A percentile compares a stretch with the other conserved stretches of the same genome.
phyloP scores from a whole-genome alignment of 768 basidiomycete genomes.

The Lactarius deliciosus region DNA sequence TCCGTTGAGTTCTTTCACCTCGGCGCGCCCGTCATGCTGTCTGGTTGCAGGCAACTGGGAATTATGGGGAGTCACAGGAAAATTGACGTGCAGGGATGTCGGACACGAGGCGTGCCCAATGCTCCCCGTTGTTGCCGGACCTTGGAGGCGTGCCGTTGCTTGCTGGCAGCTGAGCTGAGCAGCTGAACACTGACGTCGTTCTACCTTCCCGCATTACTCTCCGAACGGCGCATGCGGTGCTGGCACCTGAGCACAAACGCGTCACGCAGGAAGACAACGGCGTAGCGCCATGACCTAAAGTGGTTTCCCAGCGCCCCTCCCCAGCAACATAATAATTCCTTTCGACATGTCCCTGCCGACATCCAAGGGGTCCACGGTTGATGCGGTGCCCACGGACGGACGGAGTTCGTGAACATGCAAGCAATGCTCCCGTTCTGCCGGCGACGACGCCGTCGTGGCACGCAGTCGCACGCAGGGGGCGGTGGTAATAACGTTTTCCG shows the following conservation, averaged over 20 bases:
- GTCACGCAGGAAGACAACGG: neutral
- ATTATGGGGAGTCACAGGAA: neutral
- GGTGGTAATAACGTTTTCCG: neutral
- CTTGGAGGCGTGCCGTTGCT: neutral
- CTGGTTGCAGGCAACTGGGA: neutral
- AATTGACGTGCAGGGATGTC: constrained; percentile 1
- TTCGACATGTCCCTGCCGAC: neutral
- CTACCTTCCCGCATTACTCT: neutral
- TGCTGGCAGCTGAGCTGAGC: constrained; percentile 12
- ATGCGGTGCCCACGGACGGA: neutral
- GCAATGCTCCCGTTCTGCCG: neutral
- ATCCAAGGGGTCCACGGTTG: neutral
- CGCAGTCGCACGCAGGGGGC: neutral
- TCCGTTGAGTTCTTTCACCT: neutral
- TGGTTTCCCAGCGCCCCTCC: neutral
- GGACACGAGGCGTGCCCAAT: constrained; percentile 7
- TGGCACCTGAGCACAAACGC: constrained; percentile 20
- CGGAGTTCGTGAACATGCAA: neutral
- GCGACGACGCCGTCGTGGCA: neutral
- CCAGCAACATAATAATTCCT: constrained; percentile 2
- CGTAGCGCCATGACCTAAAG: constrained; percentile 10
- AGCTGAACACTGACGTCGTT: constrained; percentile 22
- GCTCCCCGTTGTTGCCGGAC: constrained; percentile 6
- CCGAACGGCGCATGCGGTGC: constrained; percentile 5
- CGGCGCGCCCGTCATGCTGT: neutral